Conservation (phyloP, 1,284 basidiomycete genomes). For the Chalciporus sp. region DNA sequence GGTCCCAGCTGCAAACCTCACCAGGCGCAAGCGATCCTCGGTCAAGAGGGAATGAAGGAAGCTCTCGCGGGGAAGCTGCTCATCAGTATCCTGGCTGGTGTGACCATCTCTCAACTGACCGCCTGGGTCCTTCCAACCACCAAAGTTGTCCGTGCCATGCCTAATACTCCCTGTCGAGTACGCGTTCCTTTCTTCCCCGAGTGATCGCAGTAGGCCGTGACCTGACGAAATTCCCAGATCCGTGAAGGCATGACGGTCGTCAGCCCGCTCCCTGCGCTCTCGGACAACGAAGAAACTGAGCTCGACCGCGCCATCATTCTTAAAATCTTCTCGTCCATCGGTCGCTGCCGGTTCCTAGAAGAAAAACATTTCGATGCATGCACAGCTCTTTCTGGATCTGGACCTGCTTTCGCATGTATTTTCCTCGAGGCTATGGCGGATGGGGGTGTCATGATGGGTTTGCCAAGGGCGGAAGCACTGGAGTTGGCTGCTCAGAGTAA, state of each 20-base stretch:
- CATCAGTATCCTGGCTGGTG: slow-evolving; percentile 95
- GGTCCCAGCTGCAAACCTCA: slow-evolving; percentile 90
- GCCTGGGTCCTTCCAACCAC: slow-evolving; percentile 78
- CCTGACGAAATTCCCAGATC: slow-evolving; percentile 57
- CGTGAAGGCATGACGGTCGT: slow-evolving; percentile 97
- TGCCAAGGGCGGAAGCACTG: slow-evolving; percentile 91
- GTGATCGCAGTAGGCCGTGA: neutral
- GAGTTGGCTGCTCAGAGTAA: slow-evolving; percentile 96
- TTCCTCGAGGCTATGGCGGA: slow-evolving; percentile 99
- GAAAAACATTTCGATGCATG: slow-evolving; percentile 99
- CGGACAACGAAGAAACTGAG: slow-evolving; percentile 48
- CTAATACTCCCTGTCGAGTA: slow-evolving; percentile 97
- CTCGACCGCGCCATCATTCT: slow-evolving; percentile 78
- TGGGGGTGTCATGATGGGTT: slow-evolving; percentile 99
- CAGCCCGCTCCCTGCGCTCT: slow-evolving; percentile 62
- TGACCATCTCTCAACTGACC: slow-evolving; percentile 83
- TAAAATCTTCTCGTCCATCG: slow-evolving; percentile 94
- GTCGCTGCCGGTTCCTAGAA: slow-evolving; percentile 90
- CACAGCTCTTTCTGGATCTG: slow-evolving; percentile 94
- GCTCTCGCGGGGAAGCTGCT: slow-evolving; percentile 90
- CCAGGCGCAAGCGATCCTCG: slow-evolving; percentile 76
- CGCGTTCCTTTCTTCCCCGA: slow-evolving; percentile 20
- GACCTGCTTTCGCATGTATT: slow-evolving; percentile 96
- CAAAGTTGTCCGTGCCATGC: slow-evolving; percentile 94
- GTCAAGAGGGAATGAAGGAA: slow-evolving; percentile 80